phyloP scores from a whole-genome alignment of 306 rosid species.

The Vigna hirtella region DNA sequence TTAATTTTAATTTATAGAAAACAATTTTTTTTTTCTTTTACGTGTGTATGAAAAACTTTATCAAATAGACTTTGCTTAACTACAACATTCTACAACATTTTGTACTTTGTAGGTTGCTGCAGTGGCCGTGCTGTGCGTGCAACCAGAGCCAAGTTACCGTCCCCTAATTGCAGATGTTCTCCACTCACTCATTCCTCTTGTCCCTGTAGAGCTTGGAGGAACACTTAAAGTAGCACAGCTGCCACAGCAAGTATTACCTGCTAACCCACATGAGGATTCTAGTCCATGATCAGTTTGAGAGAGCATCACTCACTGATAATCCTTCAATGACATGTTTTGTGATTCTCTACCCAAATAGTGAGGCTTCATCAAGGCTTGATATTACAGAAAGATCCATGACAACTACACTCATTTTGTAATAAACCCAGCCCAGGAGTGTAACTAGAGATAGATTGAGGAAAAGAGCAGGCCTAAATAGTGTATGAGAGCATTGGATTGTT shows the following conservation, averaged over 20 bases:
- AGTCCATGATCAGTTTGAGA: constrained; percentile 43
- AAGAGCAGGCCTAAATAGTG: constrained; percentile 32
- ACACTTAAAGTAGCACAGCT: constrained; percentile 70
- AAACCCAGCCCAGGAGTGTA: constrained; percentile 14
- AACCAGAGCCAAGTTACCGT: constrained; percentile 96
- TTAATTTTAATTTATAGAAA: no score
- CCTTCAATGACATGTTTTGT: constrained; percentile 19
- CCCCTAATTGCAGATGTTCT: constrained; percentile 93
- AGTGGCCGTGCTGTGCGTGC: constrained; percentile 94
- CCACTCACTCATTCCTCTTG: constrained; percentile 94
- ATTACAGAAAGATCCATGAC: constrained; percentile 19
- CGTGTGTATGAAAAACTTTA: no score
- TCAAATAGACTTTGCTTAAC: not conserved
- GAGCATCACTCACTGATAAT: not conserved
- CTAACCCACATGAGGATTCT: constrained; percentile 34
- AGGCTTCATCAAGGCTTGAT: constrained; percentile 4
- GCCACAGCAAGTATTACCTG: constrained; percentile 40
- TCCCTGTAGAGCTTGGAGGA: constrained; percentile 90
- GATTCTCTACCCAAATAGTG: constrained; percentile 13
- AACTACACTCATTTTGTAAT: constrained; percentile 14
- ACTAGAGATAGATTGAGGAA: constrained; percentile 21
- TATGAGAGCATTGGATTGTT: constrained; percentile 35
- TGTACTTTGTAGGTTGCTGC: constrained; percentile 83
- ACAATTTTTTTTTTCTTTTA: no score
- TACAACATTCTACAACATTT: constrained; percentile 8